Conservation (phyloP, 1,284 basidiomycete genomes). For the Inonotus obliquus region DNA sequence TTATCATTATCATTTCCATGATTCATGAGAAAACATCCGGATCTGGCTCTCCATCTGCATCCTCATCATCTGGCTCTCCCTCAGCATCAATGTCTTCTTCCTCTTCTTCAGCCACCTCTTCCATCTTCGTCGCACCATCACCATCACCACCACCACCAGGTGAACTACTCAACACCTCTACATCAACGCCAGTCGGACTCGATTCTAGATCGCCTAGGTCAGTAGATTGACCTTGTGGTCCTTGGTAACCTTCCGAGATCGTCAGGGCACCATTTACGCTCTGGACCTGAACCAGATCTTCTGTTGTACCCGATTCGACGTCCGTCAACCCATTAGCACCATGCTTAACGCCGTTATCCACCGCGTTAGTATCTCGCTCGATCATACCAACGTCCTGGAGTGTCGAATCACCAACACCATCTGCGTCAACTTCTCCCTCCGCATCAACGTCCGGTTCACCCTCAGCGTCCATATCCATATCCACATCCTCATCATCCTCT, state of each 20-base stretch:
- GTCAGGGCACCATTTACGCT: neutral
- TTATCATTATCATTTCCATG: no score
- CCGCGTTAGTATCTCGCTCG: neutral
- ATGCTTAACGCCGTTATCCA: neutral
- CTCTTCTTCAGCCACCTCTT: neutral
- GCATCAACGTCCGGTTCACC: constrained; percentile 37
- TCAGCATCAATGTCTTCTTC: constrained; percentile 18
- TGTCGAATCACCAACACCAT: constrained; percentile 9
- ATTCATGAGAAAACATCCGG: constrained; percentile 8
- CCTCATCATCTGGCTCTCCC: constrained; percentile 17
- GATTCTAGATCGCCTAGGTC: neutral
- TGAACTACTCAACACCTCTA: neutral
- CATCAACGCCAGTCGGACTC: neutral
- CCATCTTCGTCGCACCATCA: neutral
- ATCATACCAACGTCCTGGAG: neutral
- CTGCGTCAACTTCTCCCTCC: constrained; percentile 34
- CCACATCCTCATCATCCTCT: constrained; percentile 15
- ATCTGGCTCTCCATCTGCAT: constrained; percentile 17
- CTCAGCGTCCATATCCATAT: constrained; percentile 33
- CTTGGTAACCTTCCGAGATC: neutral
- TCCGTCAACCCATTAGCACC: neutral
- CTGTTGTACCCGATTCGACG: neutral
- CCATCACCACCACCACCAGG: no score
- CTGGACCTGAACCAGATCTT: neutral
- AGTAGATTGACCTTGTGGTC: neutral